These are phyloP conservation scores for Botryotinia globosa DNA, from an alignment of 2,329 filamentous ascomycete genomes.

Conservation along the genomic window DNA sequence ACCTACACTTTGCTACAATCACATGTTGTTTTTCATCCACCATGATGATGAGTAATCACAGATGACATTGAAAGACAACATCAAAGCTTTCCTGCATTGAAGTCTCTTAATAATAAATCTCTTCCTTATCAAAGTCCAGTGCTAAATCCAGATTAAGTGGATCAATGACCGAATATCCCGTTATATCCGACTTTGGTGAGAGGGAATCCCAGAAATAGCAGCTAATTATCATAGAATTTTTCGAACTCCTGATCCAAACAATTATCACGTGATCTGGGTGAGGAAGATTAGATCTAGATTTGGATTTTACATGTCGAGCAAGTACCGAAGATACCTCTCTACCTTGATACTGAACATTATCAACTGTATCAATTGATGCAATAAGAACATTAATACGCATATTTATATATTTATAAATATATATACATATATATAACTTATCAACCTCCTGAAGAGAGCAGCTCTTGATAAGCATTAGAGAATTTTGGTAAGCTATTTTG, in stretches of 20 bases:
- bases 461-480: neutral
- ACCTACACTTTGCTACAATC: neutral
- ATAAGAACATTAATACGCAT: neutral
- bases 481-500: neutral
- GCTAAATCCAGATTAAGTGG: neutral
- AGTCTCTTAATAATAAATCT: neutral
- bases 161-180: neutral
- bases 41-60: neutral
- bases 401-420: neutral
- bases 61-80: neutral
- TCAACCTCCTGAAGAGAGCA: neutral
- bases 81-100: neutral
- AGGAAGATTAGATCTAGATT: neutral
- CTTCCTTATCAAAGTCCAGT: neutral
- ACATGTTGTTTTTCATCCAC: neutral
- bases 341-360: neutral
- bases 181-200: neutral
- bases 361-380: neutral
- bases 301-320: neutral
- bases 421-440: neutral
- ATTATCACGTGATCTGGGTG: neutral
- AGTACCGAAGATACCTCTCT: neutral
- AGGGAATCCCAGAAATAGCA: neutral
- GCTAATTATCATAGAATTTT: neutral
- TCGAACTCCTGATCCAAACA: neutral